Base-by-base conservation (phyloP, 106 monocot genomes). In the Dendrobium chrysotoxum region DNA sequence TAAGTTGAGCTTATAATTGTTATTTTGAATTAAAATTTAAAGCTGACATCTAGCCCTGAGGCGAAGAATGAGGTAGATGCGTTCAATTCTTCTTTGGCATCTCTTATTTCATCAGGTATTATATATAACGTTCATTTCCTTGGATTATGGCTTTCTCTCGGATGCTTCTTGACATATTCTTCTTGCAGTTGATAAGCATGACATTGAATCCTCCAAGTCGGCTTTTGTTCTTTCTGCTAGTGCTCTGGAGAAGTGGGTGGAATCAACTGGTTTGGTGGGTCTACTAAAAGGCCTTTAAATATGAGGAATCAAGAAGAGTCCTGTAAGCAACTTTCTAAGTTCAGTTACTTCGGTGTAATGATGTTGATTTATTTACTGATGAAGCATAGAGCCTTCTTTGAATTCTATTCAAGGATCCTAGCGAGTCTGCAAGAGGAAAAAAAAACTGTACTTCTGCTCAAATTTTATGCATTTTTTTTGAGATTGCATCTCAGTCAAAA, bases 171-270 rank as follows among this genome's bases (percentile, higher is more conserved):
- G 79, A 74, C 45, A 79, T n/a, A 18, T 78, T 72, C 10, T 6
- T 71, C 20, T 75, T 88, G 58, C 90, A 97, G 97, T 97, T 75
- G 86, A 72, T 25, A 88, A 94, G 40, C 85, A 77, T 25, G 94
- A 97, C 50, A 72, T 84, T 16, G 92, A 92, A 71, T 87, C 89
- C 11, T 92, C 94, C 7, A 91, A 88, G 77, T n/a, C 80, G 72
- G 97, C 92, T 20, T 97, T 97, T 80, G 90, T 92, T 41, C 87
- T 94, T 26, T 98, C 94, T 40, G 97, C 94, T 15, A 87, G 25
- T 61, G 88, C 94, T 47, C 77, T 97, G 80, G 89, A 94, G 80
- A 97, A 94, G 78, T 97, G 96, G 96, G 80, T 91, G 26, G 83
- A 42, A 41, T 26, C 85, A 44, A 79, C 94, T 40, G 96, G 97